Evolutionary conservation across 2,329 filamentous ascomycete genomes (phyloP).

Genomic region (Claviceps sorghi): DNA sequence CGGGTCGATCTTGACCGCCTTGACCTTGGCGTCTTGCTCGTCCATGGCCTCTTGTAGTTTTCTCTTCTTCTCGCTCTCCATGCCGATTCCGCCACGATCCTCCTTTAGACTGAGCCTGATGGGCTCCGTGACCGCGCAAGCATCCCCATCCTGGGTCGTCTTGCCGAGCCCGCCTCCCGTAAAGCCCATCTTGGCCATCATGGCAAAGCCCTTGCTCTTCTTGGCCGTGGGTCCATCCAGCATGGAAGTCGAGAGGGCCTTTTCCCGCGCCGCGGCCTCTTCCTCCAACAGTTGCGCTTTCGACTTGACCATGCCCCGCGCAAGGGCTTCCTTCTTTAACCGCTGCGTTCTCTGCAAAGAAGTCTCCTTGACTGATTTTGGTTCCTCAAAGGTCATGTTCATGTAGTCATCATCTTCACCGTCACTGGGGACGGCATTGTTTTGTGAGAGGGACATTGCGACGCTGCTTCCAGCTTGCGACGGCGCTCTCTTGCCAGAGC

Average conservation of each 20-base stretch:
- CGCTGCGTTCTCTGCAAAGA: conserved; percentile 40
- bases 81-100: conserved; percentile 66
- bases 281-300: conserved; percentile 72
- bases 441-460: conserved; percentile 1
- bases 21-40: conserved; percentile 39
- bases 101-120: conserved; percentile 65
- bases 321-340: conserved; percentile 49
- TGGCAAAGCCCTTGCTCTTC: conserved; percentile 74
- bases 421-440: conserved; percentile 5
- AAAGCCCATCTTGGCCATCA: conserved; percentile 97
- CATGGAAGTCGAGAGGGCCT: conserved; percentile 59
- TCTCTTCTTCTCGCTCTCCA: conserved; percentile 71
- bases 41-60: conserved; percentile 52
- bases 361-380: conserved; percentile 37
- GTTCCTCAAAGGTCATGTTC: conserved; percentile 77
- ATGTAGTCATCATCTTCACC: conserved; percentile 76
- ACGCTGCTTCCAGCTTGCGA: background rate
- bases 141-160: conserved; percentile 30
- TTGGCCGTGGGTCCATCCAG: conserved; percentile 41
- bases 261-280: conserved; percentile 57
- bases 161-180: conserved; percentile 60
- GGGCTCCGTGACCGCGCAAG: conserved; percentile 43
- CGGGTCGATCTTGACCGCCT: conserved; percentile 48
- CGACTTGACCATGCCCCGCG: conserved; percentile 54
- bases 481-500: background rate